Evolutionary conservation across 768 basidiomycete species (phyloP).

Genomic region (Boletellus emodensis): DNA sequence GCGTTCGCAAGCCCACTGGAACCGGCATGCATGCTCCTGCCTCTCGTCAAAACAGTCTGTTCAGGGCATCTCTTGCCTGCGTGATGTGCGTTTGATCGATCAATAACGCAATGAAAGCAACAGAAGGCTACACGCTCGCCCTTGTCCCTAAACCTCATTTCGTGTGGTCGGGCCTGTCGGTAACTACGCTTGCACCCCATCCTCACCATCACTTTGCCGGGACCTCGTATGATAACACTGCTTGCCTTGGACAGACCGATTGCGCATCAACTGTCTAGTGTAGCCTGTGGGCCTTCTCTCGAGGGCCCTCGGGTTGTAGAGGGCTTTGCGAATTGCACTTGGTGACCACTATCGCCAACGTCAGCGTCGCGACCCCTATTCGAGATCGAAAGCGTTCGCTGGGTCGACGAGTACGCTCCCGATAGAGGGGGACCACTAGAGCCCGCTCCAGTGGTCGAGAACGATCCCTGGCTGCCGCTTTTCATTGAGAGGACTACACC

Average conservation of each 20-base stretch:
- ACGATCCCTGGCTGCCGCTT: constrained; percentile 13
- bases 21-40: too few species aligned
- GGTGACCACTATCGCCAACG: constrained; percentile 1
- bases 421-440: constrained; percentile 9
- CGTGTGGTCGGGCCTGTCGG: background rate
- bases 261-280: constrained; percentile 10
- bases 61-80: too few species aligned
- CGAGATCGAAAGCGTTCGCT: constrained; percentile 3
- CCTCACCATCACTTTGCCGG: background rate
- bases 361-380: constrained; percentile 10
- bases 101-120: background rate
- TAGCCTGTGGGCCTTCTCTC: constrained; percentile 15
- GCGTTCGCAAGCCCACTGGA: too few species aligned
- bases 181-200: background rate
- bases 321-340: constrained; percentile 10
- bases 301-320: constrained; percentile 10
- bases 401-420: constrained; percentile 14
- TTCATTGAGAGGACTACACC: constrained; percentile 9
- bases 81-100: background rate
- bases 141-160: background rate
- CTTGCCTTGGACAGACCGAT: background rate
- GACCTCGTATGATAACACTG: background rate
- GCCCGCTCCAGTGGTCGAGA: constrained; percentile 8
- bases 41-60: too few species aligned
- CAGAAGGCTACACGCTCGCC: background rate